Evolutionary conservation across 495 filamentous ascomycete species (phyloP), one percentile per base, ranked within the genome.

Genomic region (Immersiella caudata): DNA sequence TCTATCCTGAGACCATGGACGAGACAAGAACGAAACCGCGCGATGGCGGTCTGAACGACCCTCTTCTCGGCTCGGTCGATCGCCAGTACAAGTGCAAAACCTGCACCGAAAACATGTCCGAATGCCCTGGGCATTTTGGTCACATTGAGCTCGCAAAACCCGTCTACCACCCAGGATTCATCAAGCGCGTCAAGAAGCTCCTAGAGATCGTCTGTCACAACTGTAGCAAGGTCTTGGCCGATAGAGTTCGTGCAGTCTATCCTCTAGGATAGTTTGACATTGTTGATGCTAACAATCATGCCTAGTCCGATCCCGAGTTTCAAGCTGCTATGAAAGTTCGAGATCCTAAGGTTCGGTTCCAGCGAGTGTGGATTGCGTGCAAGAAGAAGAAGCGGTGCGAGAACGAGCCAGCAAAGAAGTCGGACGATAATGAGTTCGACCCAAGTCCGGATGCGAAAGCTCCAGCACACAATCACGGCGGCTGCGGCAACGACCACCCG

Each of bases 1-100:
- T 92, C 76, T 97, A 97, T 73, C 93, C 95, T 0, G 95, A 99
- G 85, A 98, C 95, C 9, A 97, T 98, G 96, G 95, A 99, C 72
- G 96, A 98, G 78, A 89, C 90, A 71, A 88, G 91, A 65, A 89
- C 91, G 67, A 89, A 90, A 68, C 95, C 95, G 51, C 90, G 96
- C 68, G 89, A 93, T 26, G 88, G 89, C 73, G 95, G 95, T 70
- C 81, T 97, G 62, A 97, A 97, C 75, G 95, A 99, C 76, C 93
- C 94, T 21, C 91, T 90, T 67, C 87, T 99, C 18, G 95, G 95
- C 58, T 95, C 95, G 26, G 94, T 98, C 75, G 96, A 99, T 73
- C 88, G 94, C 56, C 90, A 92, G 69, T 93, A 90, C 81, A 93
- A 92, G 74, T 99, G 95, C 80, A 92, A 89, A 70, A 99, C 95